Evolutionary conservation across 2,329 filamentous ascomycete genomes (phyloP).

Genomic region (Thelonectria olida): DNA sequence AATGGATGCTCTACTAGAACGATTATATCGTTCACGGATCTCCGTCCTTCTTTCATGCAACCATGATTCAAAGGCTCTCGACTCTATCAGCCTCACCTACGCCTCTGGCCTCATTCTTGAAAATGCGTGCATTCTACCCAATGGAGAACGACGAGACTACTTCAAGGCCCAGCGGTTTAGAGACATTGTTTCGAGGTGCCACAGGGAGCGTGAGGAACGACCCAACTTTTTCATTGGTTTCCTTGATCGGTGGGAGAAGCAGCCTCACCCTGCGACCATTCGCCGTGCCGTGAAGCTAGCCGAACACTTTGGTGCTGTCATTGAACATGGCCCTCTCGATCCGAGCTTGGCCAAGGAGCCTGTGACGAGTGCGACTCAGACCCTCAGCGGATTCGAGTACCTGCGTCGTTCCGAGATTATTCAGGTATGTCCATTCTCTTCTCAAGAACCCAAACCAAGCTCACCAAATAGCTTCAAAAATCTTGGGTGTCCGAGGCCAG

Average conservation of each 20-base stretch:
- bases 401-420: constrained; percentile 23
- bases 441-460: too few relatives aligned
- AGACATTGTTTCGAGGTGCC: constrained; percentile 23
- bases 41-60: constrained; percentile 25
- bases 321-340: constrained; percentile 28
- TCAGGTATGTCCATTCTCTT: constrained; percentile 5
- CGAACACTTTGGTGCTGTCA: constrained; percentile 30
- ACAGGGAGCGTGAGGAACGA: constrained; percentile 23
- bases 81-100: constrained; percentile 17
- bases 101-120: constrained; percentile 26
- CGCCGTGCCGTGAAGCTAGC: constrained; percentile 31
- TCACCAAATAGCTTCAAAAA: constrained; percentile 22
- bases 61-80: constrained; percentile 26
- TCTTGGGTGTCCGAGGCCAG: constrained; percentile 19
- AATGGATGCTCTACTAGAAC: constrained; percentile 20
- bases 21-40: constrained; percentile 11
- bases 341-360: constrained; percentile 4
- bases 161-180: constrained; percentile 23
- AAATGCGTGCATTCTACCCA: constrained; percentile 28
- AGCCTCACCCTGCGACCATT: constrained; percentile 22
- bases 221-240: constrained; percentile 30
- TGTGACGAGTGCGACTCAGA: constrained; percentile 12
- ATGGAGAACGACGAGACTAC: constrained; percentile 28
- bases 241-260: constrained; percentile 22
- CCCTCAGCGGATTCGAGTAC: constrained; percentile 29